Evolutionary conservation across 108 stramenopile species (phyloP).

Genomic region (Chaetoceros muelleri): DNA sequence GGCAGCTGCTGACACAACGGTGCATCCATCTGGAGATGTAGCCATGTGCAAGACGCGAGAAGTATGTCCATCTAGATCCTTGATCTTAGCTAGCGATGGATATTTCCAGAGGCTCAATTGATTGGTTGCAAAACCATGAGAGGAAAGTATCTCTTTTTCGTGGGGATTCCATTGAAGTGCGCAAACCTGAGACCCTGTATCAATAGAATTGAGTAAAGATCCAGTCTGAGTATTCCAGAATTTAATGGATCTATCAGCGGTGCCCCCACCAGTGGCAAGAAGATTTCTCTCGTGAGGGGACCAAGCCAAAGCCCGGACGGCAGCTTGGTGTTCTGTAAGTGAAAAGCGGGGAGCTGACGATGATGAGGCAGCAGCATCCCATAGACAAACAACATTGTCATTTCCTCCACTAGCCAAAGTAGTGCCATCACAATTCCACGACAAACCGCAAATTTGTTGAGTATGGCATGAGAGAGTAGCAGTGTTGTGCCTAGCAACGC

Average conservation of each 20-base stretch:
- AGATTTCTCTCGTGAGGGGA: slow-evolving; percentile 93
- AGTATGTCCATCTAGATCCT: slow-evolving; percentile 94
- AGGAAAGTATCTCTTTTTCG: slow-evolving; percentile 93
- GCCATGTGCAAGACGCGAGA: slow-evolving; percentile 91
- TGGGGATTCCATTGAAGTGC: slow-evolving; percentile 90
- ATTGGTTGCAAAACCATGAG: slow-evolving; percentile 96
- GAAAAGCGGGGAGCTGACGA: slow-evolving; percentile 57
- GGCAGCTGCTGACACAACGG: slow-evolving; percentile 93
- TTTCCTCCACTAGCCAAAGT: slow-evolving; percentile 93
- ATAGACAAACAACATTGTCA: slow-evolving; percentile 96
- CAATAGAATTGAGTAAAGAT: slow-evolving; percentile 89
- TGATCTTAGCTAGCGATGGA: slow-evolving; percentile 90
- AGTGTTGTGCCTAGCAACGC: slow-evolving; percentile 81
- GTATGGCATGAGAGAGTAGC: slow-evolving; percentile 67
- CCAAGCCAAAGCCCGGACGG: slow-evolving; percentile 98
- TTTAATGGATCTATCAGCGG: slow-evolving; percentile 97
- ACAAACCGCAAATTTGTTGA: slow-evolving; percentile 96
- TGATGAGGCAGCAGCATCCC: slow-evolving; percentile 71
- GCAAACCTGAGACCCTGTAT: slow-evolving; percentile 97
- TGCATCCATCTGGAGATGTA: slow-evolving; percentile 87
- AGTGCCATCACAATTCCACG: slow-evolving; percentile 94
- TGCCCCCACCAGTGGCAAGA: slow-evolving; percentile 95
- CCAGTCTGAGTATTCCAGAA: slow-evolving; percentile 98
- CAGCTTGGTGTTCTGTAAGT: slow-evolving; percentile 90
- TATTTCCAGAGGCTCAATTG: slow-evolving; percentile 97